These are phyloP conservation scores for Rhodamnia argentea DNA, from an alignment of 345 rosid genomes.

Conservation along the genomic window DNA sequence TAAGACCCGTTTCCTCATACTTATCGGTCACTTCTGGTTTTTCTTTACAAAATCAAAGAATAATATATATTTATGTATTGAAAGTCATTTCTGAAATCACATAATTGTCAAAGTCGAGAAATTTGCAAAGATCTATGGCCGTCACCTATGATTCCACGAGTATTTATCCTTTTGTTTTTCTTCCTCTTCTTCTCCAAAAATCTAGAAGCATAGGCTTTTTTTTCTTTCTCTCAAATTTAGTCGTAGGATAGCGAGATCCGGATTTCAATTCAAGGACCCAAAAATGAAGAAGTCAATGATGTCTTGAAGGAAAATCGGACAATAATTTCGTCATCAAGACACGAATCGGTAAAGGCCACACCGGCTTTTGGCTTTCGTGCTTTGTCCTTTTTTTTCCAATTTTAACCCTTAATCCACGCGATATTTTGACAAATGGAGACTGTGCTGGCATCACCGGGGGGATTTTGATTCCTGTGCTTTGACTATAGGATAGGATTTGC, in stretches of 20 bases:
- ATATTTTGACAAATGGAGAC: background rate
- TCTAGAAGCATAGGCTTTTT: background rate
- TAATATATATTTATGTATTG: background rate
- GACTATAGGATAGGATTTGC: background rate
- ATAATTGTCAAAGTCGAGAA: background rate
- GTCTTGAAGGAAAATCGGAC: background rate
- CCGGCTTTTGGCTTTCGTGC: background rate
- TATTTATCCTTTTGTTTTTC: background rate
- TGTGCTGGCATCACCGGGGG: background rate
- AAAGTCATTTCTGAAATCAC: background rate
- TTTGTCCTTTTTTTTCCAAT: background rate
- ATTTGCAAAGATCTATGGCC: background rate
- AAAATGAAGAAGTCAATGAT: background rate
- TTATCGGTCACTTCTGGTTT: background rate
- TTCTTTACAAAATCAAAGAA: background rate
- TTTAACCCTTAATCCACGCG: background rate
- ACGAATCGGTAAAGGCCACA: background rate
- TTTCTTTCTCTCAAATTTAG: background rate
- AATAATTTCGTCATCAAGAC: background rate
- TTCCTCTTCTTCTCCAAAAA: background rate
- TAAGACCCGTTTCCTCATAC: background rate
- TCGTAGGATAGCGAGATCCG: background rate
- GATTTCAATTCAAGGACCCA: background rate
- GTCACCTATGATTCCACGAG: background rate
- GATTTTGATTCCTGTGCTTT: no score